These are phyloP conservation scores for Xylaria sp. DNA, from an alignment of 2,329 filamentous ascomycete genomes.

Conservation along the genomic window DNA sequence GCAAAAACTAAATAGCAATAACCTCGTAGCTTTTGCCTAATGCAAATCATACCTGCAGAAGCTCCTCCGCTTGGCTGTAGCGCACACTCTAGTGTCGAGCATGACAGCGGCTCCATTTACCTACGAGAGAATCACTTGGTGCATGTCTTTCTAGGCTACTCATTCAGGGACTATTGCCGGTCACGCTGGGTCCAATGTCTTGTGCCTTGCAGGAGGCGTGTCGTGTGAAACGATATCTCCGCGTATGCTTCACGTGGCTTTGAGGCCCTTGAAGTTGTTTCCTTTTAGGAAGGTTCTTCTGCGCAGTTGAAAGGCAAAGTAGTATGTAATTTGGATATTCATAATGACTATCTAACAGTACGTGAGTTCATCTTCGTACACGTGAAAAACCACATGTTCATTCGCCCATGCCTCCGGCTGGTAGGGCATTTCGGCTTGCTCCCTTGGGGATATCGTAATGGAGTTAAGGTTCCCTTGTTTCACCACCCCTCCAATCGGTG, in stretches of 20 bases:
- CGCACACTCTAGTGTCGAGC: background rate
- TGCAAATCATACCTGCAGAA: conserved; percentile 22
- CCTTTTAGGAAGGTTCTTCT: background rate
- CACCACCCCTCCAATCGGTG: background rate
- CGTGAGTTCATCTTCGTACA: too few relatives aligned
- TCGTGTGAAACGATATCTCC: background rate
- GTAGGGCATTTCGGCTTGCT: conserved; percentile 9
- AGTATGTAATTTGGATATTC: too few relatives aligned
- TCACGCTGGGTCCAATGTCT: background rate
- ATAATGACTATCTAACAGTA: too few relatives aligned
- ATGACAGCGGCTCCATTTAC: background rate
- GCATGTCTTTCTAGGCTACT: background rate
- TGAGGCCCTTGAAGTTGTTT: background rate
- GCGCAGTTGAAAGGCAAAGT: too few relatives aligned
- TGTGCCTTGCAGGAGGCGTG: conserved; percentile 11
- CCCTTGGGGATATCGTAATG: conserved; percentile 5
- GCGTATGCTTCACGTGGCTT: background rate
- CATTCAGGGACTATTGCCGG: background rate
- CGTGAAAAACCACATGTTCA: background rate
- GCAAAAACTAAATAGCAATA: background rate
- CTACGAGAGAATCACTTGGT: conserved; percentile 1
- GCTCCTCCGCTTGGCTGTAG: conserved; percentile 4
- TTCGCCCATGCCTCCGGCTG: too few relatives aligned
- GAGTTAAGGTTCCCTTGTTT: background rate
- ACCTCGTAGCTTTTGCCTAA: background rate